These are phyloP conservation scores for Inga leiocalycina DNA, from an alignment of 306 rosid species.

Conservation along the genomic window DNA sequence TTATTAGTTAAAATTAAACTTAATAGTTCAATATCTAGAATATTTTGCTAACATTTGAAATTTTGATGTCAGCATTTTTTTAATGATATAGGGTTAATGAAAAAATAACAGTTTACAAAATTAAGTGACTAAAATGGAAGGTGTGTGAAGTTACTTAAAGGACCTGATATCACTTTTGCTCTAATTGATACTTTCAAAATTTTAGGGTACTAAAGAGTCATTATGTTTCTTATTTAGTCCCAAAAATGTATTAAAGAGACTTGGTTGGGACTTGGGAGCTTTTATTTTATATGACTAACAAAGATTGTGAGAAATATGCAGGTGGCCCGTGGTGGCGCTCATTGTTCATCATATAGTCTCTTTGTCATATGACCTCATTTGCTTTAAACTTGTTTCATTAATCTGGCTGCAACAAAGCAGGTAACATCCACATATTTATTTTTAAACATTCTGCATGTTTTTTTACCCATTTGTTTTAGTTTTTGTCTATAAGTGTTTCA, in stretches of 20 bases:
- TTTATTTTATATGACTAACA: not conserved
- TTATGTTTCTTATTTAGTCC: not conserved
- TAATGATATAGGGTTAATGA: too few species aligned
- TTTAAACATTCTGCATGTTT: not conserved
- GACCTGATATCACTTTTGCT: too few species aligned
- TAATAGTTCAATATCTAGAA: too few species aligned
- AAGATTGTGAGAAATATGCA: constrained; percentile 36
- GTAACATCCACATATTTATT: not conserved
- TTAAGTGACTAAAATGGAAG: too few species aligned
- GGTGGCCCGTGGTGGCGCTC: constrained; percentile 60
- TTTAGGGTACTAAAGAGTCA: not conserved
- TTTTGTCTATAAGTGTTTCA: not conserved
- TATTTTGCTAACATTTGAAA: too few species aligned
- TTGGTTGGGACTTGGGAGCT: not conserved
- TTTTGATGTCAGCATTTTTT: too few species aligned
- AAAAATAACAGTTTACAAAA: too few species aligned
- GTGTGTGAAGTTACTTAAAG: too few species aligned
- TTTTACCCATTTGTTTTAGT: not conserved
- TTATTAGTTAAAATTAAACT: too few species aligned
- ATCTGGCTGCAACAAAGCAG: not conserved
- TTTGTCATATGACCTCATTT: not conserved
- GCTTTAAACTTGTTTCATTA: not conserved
- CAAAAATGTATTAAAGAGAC: not conserved
- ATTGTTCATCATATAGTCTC: constrained; percentile 37
- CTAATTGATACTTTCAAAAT: not conserved